phyloP scores from a whole-genome alignment of 2,329 filamentous ascomycete species.

The Bipolaris bicolor region DNA sequence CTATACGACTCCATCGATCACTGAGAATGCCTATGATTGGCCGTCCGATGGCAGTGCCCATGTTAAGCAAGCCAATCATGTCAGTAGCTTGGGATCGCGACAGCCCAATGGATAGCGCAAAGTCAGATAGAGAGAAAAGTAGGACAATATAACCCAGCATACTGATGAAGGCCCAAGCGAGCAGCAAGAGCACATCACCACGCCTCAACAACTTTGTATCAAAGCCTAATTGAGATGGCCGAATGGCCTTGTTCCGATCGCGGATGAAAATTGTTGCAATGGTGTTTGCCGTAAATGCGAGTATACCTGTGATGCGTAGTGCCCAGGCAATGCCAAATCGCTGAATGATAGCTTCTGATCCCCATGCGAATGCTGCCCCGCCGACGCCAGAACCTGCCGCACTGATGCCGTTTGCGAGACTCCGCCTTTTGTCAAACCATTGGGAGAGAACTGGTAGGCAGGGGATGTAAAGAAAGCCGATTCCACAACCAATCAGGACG shows the following conservation, averaged over 20 bases:
- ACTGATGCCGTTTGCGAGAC: slow-evolving; percentile 51
- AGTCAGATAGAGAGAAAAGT: slow-evolving; percentile 57
- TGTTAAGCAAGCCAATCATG: slow-evolving; percentile 54
- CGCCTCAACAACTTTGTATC: slow-evolving; percentile 45
- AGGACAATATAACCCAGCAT: slow-evolving; percentile 58
- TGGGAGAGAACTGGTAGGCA: slow-evolving; percentile 49
- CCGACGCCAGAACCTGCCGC: slow-evolving; percentile 51
- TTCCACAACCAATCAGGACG: slow-evolving; percentile 48
- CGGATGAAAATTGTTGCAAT: slow-evolving; percentile 40
- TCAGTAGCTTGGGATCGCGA: slow-evolving; percentile 48
- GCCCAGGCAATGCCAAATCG: slow-evolving; percentile 48
- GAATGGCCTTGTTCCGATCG: slow-evolving; percentile 44
- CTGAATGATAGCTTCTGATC: slow-evolving; percentile 48
- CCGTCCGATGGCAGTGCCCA: slow-evolving; percentile 56
- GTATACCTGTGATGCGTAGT: slow-evolving; percentile 50
- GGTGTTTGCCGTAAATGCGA: slow-evolving; percentile 36
- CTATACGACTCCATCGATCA: slow-evolving; percentile 54
- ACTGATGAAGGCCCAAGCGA: slow-evolving; percentile 53
- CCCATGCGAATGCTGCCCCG: slow-evolving; percentile 43
- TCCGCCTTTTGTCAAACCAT: slow-evolving; percentile 51
- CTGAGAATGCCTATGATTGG: slow-evolving; percentile 55
- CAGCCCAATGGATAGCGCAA: slow-evolving; percentile 53
- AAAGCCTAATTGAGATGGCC: slow-evolving; percentile 45
- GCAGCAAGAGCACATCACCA: slow-evolving; percentile 46
- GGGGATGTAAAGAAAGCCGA: slow-evolving; percentile 52